A percentile compares a stretch with the other conserved stretches of the same genome.
Conservation (phyloP, 225 moss, liverwort and hornwort species). For the Pseudoscleropodium purum region DNA sequence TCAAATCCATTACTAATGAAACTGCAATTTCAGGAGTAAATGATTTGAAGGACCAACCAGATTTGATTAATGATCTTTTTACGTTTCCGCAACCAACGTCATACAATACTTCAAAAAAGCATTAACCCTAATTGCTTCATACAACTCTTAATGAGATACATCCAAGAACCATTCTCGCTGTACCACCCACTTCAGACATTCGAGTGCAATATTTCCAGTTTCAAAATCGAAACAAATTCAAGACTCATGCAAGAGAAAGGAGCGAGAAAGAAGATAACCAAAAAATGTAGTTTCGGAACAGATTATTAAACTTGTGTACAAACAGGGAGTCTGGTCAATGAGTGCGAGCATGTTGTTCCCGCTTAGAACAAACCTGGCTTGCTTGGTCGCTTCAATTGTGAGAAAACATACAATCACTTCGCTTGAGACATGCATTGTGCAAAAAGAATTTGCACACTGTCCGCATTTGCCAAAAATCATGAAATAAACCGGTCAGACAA, state of each 20-base stretch:
- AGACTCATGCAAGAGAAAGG: not conserved
- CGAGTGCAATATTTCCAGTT: not conserved
- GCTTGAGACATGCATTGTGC: conserved; percentile 92
- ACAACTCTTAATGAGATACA: not conserved
- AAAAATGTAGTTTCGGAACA: not conserved
- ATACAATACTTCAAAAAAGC: not conserved
- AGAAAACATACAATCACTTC: conserved; percentile 74
- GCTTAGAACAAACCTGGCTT: conserved; percentile 47
- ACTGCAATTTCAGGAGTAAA: not conserved
- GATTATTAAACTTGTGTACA: not conserved
- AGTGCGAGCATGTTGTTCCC: not conserved
- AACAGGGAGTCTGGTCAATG: not conserved
- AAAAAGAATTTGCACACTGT: conserved; percentile 93
- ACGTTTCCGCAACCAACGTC: not conserved
- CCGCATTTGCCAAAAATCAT: not conserved
- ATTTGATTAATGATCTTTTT: not conserved
- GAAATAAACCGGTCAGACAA: not conserved
- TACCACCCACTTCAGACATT: not conserved
- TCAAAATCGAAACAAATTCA: not conserved
- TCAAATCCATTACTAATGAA: not conserved
- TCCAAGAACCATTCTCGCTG: not conserved
- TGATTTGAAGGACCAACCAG: not conserved
- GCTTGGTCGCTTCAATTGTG: conserved; percentile 85
- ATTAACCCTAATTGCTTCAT: not conserved
- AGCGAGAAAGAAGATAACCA: not conserved